phyloP scores from a whole-genome alignment of 805 yeast genomes.

The Saccharomycopsis sp. region DNA sequence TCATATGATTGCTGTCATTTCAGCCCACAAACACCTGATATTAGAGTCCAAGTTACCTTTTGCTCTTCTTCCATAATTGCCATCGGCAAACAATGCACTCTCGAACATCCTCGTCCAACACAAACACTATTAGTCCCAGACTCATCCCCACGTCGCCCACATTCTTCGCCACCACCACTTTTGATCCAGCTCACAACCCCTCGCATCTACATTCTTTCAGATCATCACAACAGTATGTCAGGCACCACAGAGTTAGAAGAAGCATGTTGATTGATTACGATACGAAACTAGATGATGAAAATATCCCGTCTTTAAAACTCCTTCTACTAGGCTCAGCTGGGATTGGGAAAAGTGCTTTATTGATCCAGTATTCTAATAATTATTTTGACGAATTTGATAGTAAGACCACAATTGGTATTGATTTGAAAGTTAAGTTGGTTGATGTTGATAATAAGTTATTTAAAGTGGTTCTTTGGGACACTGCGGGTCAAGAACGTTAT shows the following conservation, averaged over 20 bases:
- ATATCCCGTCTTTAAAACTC: constrained; percentile 22
- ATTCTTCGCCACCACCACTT: no score
- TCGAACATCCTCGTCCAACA: no score
- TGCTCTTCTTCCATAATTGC: no score
- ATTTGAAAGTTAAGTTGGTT: constrained; percentile 33
- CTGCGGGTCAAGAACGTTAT: constrained; percentile 42
- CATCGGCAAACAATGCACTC: no score
- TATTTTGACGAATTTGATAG: constrained; percentile 27
- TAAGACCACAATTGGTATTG: constrained; percentile 37
- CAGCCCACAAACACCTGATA: no score
- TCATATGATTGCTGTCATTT: no score
- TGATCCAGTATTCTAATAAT: constrained; percentile 30
- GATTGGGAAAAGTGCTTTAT: constrained; percentile 39
- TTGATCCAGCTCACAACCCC: no score
- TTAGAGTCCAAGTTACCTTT: no score
- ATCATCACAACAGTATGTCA: no score
- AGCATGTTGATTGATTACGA: constrained; percentile 15
- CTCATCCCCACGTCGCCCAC: no score
- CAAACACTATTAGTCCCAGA: no score
- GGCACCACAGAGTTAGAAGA: constrained; percentile 10
- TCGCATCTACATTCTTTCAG: no score
- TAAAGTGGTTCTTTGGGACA: constrained; percentile 38
- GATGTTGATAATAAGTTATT: constrained; percentile 34
- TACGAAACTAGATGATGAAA: constrained; percentile 15
- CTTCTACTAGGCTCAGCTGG: constrained; percentile 36